phyloP scores from a whole-genome alignment of 2,329 filamentous ascomycete species.

The Elsinoe fawcettii region DNA sequence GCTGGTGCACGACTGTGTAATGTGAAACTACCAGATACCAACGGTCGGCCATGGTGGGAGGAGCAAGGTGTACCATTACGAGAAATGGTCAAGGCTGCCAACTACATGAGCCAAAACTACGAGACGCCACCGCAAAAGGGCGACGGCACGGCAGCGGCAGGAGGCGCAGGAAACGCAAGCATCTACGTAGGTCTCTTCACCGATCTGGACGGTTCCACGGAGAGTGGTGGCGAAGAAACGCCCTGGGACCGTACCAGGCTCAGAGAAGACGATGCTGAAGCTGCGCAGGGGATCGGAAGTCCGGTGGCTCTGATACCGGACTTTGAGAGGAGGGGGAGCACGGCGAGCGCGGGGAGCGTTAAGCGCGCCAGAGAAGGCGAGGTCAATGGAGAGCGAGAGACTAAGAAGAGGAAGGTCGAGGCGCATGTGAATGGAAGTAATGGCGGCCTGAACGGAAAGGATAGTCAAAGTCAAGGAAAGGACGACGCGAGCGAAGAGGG shows the following conservation, averaged over 20 bases:
- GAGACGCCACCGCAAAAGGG: conserved; percentile 33
- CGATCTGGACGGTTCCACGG: conserved; percentile 15
- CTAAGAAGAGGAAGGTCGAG: conserved; percentile 15
- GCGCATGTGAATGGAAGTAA: not conserved
- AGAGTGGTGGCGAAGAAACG: conserved; percentile 18
- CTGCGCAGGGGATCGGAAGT: conserved; percentile 21
- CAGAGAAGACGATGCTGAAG: conserved; percentile 28
- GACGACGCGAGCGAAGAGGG: conserved; percentile 39
- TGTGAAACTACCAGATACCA: conserved; percentile 65
- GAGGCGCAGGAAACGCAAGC: conserved; percentile 32
- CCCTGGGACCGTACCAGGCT: conserved; percentile 28
- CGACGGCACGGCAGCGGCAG: conserved; percentile 23
- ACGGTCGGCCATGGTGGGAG: conserved; percentile 82
- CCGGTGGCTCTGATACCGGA: conserved; percentile 3
- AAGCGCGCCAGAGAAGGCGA: conserved; percentile 24
- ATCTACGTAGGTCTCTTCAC: conserved; percentile 40
- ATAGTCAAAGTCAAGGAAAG: conserved; percentile 17
- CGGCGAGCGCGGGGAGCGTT: conserved; percentile 24
- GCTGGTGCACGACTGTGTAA: conserved; percentile 71
- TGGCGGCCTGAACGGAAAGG: conserved; percentile 10
- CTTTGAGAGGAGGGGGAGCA: conserved; percentile 21
- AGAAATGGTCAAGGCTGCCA: conserved; percentile 65
- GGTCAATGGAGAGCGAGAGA: conserved; percentile 16
- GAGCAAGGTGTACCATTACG: conserved; percentile 62
- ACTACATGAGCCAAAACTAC: conserved; percentile 58